Evolutionary conservation across 352 stramenopile species (phyloP), one percentile per base, ranked within the genome.

Genomic region (Pythium oligandrum): DNA sequence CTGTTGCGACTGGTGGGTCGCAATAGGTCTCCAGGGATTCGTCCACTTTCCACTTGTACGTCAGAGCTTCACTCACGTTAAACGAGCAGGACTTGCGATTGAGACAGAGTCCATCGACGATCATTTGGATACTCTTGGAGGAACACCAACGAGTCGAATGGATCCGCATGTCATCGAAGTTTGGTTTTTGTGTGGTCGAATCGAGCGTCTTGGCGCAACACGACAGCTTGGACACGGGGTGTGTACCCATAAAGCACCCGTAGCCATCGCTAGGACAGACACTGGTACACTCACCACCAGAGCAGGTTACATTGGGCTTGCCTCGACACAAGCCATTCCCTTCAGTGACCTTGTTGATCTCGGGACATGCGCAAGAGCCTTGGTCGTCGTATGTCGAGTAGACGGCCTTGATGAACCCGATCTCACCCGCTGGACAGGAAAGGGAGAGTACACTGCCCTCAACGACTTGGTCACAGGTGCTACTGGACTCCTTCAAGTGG

Each of bases 341-440:
- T 11, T 78, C 76, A 1, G 74, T 64, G 32, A 90, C 76, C 26
- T 82, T 85, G 48, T 90, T 88, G 38, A 62, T 55, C 44, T 88
- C 71, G 0, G 83, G 83, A 45, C 83, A 91, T 4, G 66, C 53
- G 47, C 83, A 93, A 2, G 63, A 77, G 4, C 83, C 83, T 39
- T 93, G 80, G 0, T 60, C 53, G 26, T 73, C 73, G 26, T 84
- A 70, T 7, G 59, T 63, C 30, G 83, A 93, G 59, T 93, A 93
- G 9, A 89, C 63, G 1, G 80, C 78, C 64, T 91, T 87, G 30
- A 93, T 53, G 53, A 87, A 88, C 4, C 77, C 81, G 10, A 93
- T 86, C 44, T 88, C 75, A 42, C 83, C 80, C 0, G 80, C 73
- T 2, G 78, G 64, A 48, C 83, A 93, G 11, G 75, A 64, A 8